A percentile compares a stretch with the other conserved stretches of the same genome.
phyloP scores from a whole-genome alignment of 495 filamentous ascomycete genomes.

The Thermochaetoides thermophila region DNA sequence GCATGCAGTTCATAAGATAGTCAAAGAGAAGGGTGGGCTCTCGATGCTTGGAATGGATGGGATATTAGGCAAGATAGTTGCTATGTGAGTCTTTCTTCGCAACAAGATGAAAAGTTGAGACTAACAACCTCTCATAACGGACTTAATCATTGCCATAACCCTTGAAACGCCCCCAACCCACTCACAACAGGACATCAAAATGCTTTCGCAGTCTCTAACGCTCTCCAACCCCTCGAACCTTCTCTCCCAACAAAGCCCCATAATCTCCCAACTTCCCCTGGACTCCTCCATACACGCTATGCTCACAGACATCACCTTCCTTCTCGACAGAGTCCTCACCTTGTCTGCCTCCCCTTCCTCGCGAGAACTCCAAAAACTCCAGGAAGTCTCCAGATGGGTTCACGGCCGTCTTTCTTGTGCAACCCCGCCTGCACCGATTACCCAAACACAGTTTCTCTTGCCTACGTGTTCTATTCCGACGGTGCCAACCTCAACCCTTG shows the following conservation, averaged over 20 bases:
- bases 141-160: constrained; percentile 3
- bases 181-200: not conserved
- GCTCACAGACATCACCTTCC: constrained; percentile 8
- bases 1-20: constrained; percentile 2
- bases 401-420: constrained; percentile 1
- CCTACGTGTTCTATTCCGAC: too few species aligned
- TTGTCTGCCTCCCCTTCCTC: not conserved
- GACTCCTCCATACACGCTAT: constrained; percentile 2
- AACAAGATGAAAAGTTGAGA: not conserved
- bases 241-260: not conserved
- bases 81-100: constrained; percentile 6
- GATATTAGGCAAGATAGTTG: constrained; percentile 3
- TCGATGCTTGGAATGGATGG: not conserved
- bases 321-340: constrained; percentile 5
- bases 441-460: not conserved
- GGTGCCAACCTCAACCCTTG: too few species aligned
- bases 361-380: constrained; percentile 5
- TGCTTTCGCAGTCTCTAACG: not conserved
- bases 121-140: constrained; percentile 1
- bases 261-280: not conserved
- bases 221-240: not conserved
- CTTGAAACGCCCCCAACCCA: not conserved
- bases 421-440: too few species aligned
- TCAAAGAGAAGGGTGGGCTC: constrained; percentile 1
- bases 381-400: constrained; percentile 5